Evolutionary conservation across 1,284 basidiomycete genomes (phyloP).

Genomic region (Phenoliferia sp.): DNA sequence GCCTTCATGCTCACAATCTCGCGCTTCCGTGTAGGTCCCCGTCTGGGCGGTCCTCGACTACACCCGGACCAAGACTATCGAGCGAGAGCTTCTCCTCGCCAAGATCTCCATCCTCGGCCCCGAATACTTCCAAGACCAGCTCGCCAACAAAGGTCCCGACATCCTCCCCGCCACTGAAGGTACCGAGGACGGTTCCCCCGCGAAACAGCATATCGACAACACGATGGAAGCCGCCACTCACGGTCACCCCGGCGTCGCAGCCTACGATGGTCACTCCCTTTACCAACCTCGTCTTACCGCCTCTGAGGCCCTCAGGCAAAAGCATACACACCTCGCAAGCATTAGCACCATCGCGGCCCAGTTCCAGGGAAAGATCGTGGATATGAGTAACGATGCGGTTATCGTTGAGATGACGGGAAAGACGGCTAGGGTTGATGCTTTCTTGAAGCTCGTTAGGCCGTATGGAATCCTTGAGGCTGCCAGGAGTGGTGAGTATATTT

Average conservation of each 20-base stretch:
- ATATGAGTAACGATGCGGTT: slow-evolving; percentile 87
- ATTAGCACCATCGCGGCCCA: slow-evolving; percentile 79
- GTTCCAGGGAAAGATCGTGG: slow-evolving; percentile 89
- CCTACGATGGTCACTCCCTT: slow-evolving; percentile 22
- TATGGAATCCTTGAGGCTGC: slow-evolving; percentile 94
- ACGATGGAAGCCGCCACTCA: slow-evolving; percentile 10
- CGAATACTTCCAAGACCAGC: slow-evolving; percentile 90
- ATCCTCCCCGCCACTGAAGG: slow-evolving; percentile 35
- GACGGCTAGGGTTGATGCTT: slow-evolving; percentile 84
- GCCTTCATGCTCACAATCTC: not conserved
- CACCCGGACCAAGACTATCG: slow-evolving; percentile 77
- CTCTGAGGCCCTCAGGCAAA: slow-evolving; percentile 72
- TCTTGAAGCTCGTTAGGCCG: slow-evolving; percentile 84
- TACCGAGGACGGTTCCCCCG: slow-evolving; percentile 32
- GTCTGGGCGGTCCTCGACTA: slow-evolving; percentile 98
- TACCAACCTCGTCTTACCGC: slow-evolving; percentile 52
- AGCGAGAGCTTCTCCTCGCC: slow-evolving; percentile 80
- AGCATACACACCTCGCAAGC: slow-evolving; percentile 83
- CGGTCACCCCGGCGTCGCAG: slow-evolving; percentile 32
- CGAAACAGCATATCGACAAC: slow-evolving; percentile 29
- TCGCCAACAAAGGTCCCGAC: slow-evolving; percentile 43
- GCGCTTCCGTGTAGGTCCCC: slow-evolving; percentile 63
- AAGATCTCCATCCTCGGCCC: slow-evolving; percentile 95
- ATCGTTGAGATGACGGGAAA: slow-evolving; percentile 96
- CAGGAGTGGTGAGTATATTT: slow-evolving; percentile 64